Base-by-base conservation (phyloP, 2,329 filamentous ascomycete species). In the Teratosphaeriaceae sp. region DNA sequence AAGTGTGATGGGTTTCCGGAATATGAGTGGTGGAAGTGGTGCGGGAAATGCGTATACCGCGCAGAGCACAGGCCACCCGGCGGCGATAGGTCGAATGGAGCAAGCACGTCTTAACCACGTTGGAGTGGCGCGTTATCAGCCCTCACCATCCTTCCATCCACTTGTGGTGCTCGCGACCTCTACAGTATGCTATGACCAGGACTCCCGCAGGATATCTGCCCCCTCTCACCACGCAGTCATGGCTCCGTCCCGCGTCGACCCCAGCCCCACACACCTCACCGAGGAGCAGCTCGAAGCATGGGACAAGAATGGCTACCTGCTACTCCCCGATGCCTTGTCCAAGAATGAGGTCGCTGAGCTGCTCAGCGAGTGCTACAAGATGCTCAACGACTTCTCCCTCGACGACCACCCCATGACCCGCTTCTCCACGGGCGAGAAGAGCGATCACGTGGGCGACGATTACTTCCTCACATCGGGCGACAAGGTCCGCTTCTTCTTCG, bases 401-500 rank as follows among this genome's bases (percentile, higher is more conserved):
- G 73, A 78, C 26, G 78, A 84, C 45, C 92, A 97, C 66, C 90
- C 92, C 1, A 83, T 97, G 75, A 97, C 92, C 7, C 84, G 83
- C 61, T 98, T 98, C 76, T 85, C 84, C 22, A 96, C 90, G 0
- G 89, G 89, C 53, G 73, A 80, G 56, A 68, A 75, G 60, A 67
- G 67, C 35, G 76, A 82, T n/a, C 90, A 97, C 67, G 85, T 96
- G 9, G 89, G 90, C 49, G 92, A 97, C 69, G 80, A 85, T 61
- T 98, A 98, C 74, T 97, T 98, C 69, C 79, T 97, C 2, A 76
- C 74, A 1, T 92, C 85, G 2, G 88, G 88, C 48, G 86, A 97
- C 72, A 90, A 96, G 68, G 73, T 97, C 48, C 84, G 88, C 46
- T 97, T 94, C 76, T 97, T 97, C 76, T 94, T 97, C 66, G 90